Conservation (phyloP, 345 rosid species). For the Lepidium didymum region DNA sequence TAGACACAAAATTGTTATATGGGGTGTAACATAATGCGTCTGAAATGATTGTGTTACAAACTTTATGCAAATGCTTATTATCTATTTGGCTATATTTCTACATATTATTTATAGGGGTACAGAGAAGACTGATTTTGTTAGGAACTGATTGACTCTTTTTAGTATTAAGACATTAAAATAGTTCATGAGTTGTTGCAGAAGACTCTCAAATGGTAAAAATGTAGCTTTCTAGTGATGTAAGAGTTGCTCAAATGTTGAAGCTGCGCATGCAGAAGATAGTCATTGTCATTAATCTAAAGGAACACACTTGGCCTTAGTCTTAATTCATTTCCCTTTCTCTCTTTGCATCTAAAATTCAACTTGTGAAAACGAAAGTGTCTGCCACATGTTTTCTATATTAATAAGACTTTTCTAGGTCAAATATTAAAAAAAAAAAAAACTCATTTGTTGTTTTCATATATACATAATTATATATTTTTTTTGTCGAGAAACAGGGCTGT, state of each 20-base stretch:
- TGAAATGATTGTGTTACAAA: constrained; percentile 27
- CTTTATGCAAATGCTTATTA: constrained; percentile 19
- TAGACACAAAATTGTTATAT: neutral
- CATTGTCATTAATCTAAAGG: constrained; percentile 12
- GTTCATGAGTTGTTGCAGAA: constrained; percentile 11
- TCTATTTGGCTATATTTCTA: constrained; percentile 7
- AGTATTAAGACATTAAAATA: constrained; percentile 1
- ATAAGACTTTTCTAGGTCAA: too few relatives aligned
- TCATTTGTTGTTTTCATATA: neutral
- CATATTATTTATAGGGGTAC: neutral
- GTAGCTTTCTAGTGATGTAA: constrained; percentile 20
- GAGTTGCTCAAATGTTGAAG: constrained; percentile 17
- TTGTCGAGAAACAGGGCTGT: too few relatives aligned
- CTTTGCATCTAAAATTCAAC: constrained; percentile 14
- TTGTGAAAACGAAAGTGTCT: constrained; percentile 28
- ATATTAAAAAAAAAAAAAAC: neutral
- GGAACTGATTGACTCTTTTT: constrained; percentile 2
- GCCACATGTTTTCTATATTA: constrained; percentile 17
- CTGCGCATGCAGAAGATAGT: constrained; percentile 23
- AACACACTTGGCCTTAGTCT: constrained; percentile 10
- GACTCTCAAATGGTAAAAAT: constrained; percentile 18
- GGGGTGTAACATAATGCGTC: constrained; percentile 27
- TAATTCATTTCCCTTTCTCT: neutral
- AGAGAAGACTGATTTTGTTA: constrained; percentile 22
- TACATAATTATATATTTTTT: too few relatives aligned